These are phyloP conservation scores for Phytophthora quininea DNA, from an alignment of 352 stramenopile genomes.

Conservation along the genomic window DNA sequence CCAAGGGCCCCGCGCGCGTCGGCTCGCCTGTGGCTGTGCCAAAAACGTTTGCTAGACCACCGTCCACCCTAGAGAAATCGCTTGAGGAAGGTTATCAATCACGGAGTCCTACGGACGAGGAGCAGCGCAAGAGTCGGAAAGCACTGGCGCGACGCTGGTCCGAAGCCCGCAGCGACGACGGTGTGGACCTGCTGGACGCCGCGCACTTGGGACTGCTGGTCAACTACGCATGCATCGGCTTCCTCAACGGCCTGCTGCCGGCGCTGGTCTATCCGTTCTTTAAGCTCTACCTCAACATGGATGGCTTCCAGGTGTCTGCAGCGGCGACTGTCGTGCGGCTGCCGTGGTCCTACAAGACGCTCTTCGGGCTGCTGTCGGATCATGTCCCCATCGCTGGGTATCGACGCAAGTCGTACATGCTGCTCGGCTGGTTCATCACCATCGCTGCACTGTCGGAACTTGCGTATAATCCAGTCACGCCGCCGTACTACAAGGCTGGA, in stretches of 20 bases:
- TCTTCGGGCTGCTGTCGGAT: slow-evolving; percentile 75
- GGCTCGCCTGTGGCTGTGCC: slow-evolving; percentile 13
- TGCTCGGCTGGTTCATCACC: slow-evolving; percentile 68
- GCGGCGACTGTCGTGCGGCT: slow-evolving; percentile 63
- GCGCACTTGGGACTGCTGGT: slow-evolving; percentile 62
- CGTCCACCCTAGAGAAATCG: neutral
- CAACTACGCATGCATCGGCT: slow-evolving; percentile 80
- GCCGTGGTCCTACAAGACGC: slow-evolving; percentile 81
- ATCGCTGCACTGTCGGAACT: slow-evolving; percentile 41
- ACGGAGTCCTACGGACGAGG: slow-evolving; percentile 12
- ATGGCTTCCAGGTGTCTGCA: slow-evolving; percentile 65
- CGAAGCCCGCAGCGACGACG: slow-evolving; percentile 48
- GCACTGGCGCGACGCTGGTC: slow-evolving; percentile 42
- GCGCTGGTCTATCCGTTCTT: slow-evolving; percentile 78
- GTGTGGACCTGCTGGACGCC: slow-evolving; percentile 45
- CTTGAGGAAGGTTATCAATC: slow-evolving; percentile 35
- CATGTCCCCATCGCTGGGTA: slow-evolving; percentile 67
- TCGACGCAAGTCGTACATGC: slow-evolving; percentile 75
- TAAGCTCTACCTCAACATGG: slow-evolving; percentile 82
- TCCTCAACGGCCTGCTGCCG: slow-evolving; percentile 68
- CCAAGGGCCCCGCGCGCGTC: slow-evolving; percentile 8
- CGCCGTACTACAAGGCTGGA: slow-evolving; percentile 56
- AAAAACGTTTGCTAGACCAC: neutral
- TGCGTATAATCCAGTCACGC: slow-evolving; percentile 52
- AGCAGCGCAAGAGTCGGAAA: slow-evolving; percentile 43